Evolutionary conservation across 768 basidiomycete genomes (phyloP), one percentile per base, ranked within the genome.

Genomic region (Auricularia auricula-judae): DNA sequence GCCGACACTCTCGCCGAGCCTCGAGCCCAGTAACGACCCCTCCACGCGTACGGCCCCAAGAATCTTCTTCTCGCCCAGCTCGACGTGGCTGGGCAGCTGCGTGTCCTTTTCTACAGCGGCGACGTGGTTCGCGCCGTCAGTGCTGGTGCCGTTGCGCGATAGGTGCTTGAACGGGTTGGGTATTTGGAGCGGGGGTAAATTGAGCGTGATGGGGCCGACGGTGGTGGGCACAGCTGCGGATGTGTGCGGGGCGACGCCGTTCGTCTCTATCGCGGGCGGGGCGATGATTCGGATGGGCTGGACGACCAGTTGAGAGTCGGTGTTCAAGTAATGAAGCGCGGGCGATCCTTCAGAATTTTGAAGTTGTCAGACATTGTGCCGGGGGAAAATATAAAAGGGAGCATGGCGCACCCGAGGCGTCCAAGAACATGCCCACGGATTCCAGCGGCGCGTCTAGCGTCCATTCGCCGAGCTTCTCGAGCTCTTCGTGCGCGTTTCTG

Each of bases 121-220:
- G 12, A 42, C 39, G 12, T 42, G 39, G 39, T 66, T 47, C 3
- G 82, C 62, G 62, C 78, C 76, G 36, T 87, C 86, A 0, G 77
- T 69, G n/a, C 83, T 82, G n/a, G 71, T 77, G 34, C 23, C 58
- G 34, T 44, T 10, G 16, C 34, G 36, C 16, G 47, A 42, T 33
- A 67, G 61, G 54, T 56, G 42, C 70, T 85, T 90, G 77, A 90
- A 85, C 3, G 85, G 81, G 66, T 85, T 87, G 5, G 86, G 78
- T n/a, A 88, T 74, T 18, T 68, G 59, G 0, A 64, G 36, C 39
- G 63, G 60, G 35, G 56, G 61, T 4, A 62, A 36, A 3, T 63
- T 62, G 18, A 64, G 59, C 10, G 42, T 29, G 4, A 51, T 63
- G n/a, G 34, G 39, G 3, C 42, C 43, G 4, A 61, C 3, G 21